Conservation (phyloP, 768 basidiomycete species). For the Neoboletus subvelutipes region DNA sequence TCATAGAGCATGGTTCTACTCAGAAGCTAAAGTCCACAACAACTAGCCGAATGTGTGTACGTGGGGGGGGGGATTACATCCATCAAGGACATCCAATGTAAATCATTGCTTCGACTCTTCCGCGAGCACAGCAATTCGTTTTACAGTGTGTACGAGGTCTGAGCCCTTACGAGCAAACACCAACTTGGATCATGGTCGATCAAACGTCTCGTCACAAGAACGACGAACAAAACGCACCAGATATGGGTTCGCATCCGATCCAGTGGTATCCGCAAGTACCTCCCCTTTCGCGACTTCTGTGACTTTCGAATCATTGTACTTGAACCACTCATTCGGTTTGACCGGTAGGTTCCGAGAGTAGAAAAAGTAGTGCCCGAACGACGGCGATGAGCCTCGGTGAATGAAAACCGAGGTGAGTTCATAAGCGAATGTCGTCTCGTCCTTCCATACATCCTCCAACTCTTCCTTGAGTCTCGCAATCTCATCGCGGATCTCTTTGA, state of each 20-base stretch:
- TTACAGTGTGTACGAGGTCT: conserved; percentile 79
- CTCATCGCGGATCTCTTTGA: conserved; percentile 51
- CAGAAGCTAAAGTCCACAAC: conserved; percentile 9
- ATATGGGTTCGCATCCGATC: conserved; percentile 87
- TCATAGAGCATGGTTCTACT: conserved; percentile 17
- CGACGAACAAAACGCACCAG: conserved; percentile 51
- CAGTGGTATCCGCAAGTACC: conserved; percentile 88
- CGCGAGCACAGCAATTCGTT: conserved; percentile 46
- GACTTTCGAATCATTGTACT: conserved; percentile 93
- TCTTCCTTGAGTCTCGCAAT: conserved; percentile 59
- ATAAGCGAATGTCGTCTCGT: conserved; percentile 67
- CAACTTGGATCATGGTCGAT: conserved; percentile 45
- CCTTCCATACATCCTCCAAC: conserved; percentile 74
- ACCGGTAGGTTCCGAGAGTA: conserved; percentile 87
- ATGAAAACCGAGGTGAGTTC: conserved; percentile 95
- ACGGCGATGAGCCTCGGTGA: conserved; percentile 84
- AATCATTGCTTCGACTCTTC: conserved; percentile 31
- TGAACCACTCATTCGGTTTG: conserved; percentile 85
- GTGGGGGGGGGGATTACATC: conserved; percentile 15
- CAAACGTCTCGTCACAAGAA: not conserved
- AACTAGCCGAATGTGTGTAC: conserved; percentile 9
- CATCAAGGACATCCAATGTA: conserved; percentile 29
- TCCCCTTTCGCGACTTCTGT: conserved; percentile 74
- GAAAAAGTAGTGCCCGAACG: conserved; percentile 95
- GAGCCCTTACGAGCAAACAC: conserved; percentile 81